Percentiles rank a stretch among this genome's conserved stretches.
These are phyloP conservation scores for Hericium erinaceus DNA, from an alignment of 768 basidiomycete species.

Conservation along the genomic window DNA sequence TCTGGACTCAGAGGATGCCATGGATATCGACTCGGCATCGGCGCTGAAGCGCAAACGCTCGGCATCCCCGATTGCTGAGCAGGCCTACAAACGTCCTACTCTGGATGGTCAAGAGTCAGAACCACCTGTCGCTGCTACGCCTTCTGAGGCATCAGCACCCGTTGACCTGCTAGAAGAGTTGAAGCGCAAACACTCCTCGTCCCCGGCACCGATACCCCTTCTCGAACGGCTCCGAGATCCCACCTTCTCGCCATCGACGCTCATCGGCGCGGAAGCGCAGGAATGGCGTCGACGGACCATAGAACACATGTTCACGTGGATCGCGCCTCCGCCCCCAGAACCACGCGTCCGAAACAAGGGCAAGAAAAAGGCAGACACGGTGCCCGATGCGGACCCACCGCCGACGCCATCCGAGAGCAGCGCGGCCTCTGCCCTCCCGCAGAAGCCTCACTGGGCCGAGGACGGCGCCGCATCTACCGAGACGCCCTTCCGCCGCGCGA, in stretches of 20 bases:
- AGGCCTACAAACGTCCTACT: slow-evolving; percentile 15
- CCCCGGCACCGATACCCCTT: slow-evolving; percentile 6
- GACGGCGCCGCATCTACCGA: background rate
- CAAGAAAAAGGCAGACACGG: slow-evolving; percentile 2
- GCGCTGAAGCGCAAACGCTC: slow-evolving; percentile 23
- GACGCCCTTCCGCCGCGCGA: background rate
- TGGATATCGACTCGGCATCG: slow-evolving; percentile 2
- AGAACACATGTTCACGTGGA: slow-evolving; percentile 44
- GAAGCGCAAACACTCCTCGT: background rate
- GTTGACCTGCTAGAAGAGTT: background rate
- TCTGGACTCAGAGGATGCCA: background rate
- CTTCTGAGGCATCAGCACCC: background rate
- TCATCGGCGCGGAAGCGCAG: slow-evolving; percentile 38
- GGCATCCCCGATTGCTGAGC: slow-evolving; percentile 9
- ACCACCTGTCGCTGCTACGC: background rate
- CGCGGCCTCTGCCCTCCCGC: slow-evolving; percentile 1
- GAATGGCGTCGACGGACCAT: slow-evolving; percentile 47
- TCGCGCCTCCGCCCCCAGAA: slow-evolving; percentile 10
- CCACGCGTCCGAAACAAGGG: background rate
- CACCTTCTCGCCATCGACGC: slow-evolving; percentile 21
- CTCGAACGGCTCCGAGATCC: slow-evolving; percentile 18
- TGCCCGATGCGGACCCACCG: background rate
- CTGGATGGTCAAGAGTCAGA: too few species aligned
- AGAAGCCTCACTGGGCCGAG: slow-evolving; percentile 7
- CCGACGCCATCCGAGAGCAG: background rate